A percentile compares a stretch with the other conserved stretches of the same genome.
Conservation (phyloP, 208 protist species). For the Porcisia deanei region DNA sequence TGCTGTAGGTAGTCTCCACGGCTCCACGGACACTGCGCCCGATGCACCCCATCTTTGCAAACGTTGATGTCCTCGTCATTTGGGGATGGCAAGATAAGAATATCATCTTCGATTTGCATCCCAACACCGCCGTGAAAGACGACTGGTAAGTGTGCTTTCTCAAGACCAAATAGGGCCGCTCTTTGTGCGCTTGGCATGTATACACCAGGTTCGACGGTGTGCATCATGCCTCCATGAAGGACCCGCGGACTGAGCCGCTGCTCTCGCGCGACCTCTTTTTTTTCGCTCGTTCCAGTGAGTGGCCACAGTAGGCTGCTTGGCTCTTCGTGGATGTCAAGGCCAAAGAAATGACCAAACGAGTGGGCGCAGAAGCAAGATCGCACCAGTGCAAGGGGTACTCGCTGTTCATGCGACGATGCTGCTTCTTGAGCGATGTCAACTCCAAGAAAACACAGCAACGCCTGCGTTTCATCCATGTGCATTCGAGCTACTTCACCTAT, state of each 20-base stretch:
- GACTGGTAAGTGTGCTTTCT: conserved; percentile 14
- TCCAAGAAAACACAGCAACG: conserved; percentile 28
- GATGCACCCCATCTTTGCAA: background rate
- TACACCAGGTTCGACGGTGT: conserved; percentile 68
- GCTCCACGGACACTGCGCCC: conserved; percentile 7
- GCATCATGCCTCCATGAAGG: conserved; percentile 56
- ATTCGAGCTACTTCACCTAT: conserved; percentile 25
- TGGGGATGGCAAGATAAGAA: conserved; percentile 44
- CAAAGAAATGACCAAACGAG: conserved; percentile 56
- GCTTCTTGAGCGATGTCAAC: conserved; percentile 19
- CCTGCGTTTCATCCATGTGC: conserved; percentile 37
- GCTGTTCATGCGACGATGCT: conserved; percentile 3
- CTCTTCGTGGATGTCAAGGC: conserved; percentile 62
- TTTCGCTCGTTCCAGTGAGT: background rate
- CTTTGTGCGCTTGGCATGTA: conserved; percentile 41
- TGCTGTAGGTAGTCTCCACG: conserved; percentile 29
- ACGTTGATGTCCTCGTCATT: background rate
- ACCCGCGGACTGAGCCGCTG: conserved; percentile 4
- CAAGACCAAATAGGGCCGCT: conserved; percentile 14
- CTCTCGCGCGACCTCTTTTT: background rate
- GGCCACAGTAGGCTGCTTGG: background rate
- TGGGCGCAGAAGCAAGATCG: conserved; percentile 61
- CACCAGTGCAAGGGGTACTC: conserved; percentile 25
- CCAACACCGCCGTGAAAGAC: conserved; percentile 37
- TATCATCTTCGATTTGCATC: conserved; percentile 63